phyloP scores from a whole-genome alignment of 352 stramenopile genomes.

The Blastocystis sp. region DNA sequence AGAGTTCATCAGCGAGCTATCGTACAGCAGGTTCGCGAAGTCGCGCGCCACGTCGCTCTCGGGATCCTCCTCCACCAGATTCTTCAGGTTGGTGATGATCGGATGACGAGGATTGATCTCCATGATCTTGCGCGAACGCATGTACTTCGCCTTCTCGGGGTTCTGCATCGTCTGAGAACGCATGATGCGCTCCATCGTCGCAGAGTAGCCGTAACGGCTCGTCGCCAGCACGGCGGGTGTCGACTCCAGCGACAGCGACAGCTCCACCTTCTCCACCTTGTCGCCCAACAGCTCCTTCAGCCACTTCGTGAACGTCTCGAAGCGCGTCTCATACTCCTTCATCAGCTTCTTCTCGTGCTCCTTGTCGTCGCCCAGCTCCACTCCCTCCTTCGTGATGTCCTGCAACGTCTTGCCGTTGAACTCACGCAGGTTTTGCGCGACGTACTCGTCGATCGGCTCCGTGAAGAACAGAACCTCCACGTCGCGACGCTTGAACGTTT shows the following conservation, averaged over 20 bases:
- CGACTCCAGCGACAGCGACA: constrained; percentile 82
- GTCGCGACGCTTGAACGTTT: constrained; percentile 87
- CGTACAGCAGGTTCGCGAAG: constrained; percentile 87
- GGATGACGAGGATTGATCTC: constrained; percentile 97
- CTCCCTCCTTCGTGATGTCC: constrained; percentile 88
- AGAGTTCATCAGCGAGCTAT: constrained; percentile 89
- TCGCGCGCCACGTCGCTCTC: constrained; percentile 76
- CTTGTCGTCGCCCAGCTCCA: constrained; percentile 96
- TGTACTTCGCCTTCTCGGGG: constrained; percentile 62
- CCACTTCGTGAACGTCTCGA: constrained; percentile 83
- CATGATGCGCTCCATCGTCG: no score
- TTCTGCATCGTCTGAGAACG: constrained; percentile 85
- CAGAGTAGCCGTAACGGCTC: constrained; percentile 86
- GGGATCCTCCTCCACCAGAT: constrained; percentile 62
- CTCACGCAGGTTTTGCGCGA: constrained; percentile 80
- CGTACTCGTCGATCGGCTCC: constrained; percentile 95
- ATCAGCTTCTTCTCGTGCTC: constrained; percentile 81
- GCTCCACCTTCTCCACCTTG: constrained; percentile 83
- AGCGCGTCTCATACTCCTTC: constrained; percentile 89
- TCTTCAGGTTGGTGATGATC: constrained; percentile 87
- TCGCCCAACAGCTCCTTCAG: constrained; percentile 85
- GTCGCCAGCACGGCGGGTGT: constrained; percentile 88
- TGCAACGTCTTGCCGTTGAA: constrained; percentile 85
- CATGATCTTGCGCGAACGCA: constrained; percentile 79
- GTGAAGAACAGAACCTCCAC: constrained; percentile 95